Conservation (phyloP, 2,329 filamentous ascomycete species). For the Penicillium oxalicum region DNA sequence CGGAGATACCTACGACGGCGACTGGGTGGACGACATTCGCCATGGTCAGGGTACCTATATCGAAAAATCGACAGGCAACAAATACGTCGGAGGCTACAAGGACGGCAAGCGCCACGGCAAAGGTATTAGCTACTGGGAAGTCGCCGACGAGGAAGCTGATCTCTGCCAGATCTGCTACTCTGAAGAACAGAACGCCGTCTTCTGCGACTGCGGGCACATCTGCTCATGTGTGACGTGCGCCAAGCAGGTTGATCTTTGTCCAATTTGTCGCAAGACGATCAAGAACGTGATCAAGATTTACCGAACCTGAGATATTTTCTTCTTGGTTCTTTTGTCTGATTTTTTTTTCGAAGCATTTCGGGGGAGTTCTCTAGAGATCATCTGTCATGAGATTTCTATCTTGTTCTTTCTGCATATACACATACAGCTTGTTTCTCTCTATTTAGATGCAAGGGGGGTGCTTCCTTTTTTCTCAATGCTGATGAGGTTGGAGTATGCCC, state of each 20-base stretch:
- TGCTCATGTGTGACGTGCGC: conserved; percentile 57
- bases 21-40: conserved; percentile 42
- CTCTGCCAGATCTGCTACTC: conserved; percentile 59
- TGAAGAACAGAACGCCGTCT: conserved; percentile 54
- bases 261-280: conserved; percentile 55
- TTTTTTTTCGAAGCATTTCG: conserved; percentile 2
- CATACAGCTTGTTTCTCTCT: conserved; percentile 4
- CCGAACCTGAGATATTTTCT: conserved; percentile 28
- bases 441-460: neutral
- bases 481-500: too few species aligned
- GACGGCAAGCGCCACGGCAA: conserved; percentile 56
- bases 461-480: too few species aligned
- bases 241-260: conserved; percentile 53
- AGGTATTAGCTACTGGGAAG: conserved; percentile 57
- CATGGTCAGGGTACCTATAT: conserved; percentile 54
- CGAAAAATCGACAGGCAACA: conserved; percentile 53
- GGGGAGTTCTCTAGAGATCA: conserved; percentile 5
- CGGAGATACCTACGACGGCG: conserved; percentile 44
- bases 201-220: conserved; percentile 60
- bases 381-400: neutral
- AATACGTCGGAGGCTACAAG: conserved; percentile 56
- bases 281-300: conserved; percentile 55
- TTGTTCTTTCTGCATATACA: neutral
- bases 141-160: conserved; percentile 55
- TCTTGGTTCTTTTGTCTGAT: neutral